These are phyloP conservation scores for Rutstroemia sp. DNA, from an alignment of 2,329 filamentous ascomycete species.

Conservation along the genomic window DNA sequence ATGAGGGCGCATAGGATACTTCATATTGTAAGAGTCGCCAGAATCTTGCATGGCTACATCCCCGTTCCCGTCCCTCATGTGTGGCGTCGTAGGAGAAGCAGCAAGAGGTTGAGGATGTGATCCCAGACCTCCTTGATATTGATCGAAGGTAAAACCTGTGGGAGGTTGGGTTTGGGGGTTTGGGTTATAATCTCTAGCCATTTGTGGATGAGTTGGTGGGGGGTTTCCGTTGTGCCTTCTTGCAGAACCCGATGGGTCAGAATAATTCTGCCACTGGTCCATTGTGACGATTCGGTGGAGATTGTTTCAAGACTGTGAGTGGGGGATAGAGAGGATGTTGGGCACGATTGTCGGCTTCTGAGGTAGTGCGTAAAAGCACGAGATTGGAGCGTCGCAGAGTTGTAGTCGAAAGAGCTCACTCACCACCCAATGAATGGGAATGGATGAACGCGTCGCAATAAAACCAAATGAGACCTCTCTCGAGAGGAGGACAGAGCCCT, in stretches of 20 bases:
- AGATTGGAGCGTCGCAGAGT: constrained; percentile 4
- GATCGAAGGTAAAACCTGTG: constrained; percentile 59
- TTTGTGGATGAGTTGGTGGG: constrained; percentile 38
- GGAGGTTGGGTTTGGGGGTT: constrained; percentile 40
- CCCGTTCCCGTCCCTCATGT: constrained; percentile 63
- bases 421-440: neutral
- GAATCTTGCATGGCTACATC: constrained; percentile 84
- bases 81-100: constrained; percentile 50
- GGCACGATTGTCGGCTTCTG: constrained; percentile 3
- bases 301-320: constrained; percentile 19
- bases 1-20: constrained; percentile 74
- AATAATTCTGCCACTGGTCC: constrained; percentile 63
- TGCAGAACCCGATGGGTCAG: constrained; percentile 54
- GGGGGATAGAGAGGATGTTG: constrained; percentile 7
- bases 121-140: constrained; percentile 47
- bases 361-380: neutral
- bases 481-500: constrained; percentile 23
- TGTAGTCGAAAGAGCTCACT: constrained; percentile 1
- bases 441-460: constrained; percentile 21
- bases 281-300: constrained; percentile 31
- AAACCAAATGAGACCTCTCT: constrained; percentile 13
- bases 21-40: constrained; percentile 71
- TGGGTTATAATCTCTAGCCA: constrained; percentile 39
- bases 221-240: constrained; percentile 55
- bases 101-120: constrained; percentile 44